Evolutionary conservation across 2,329 filamentous ascomycete species (phyloP).

Genomic region (Colletotrichum chlorophyti): DNA sequence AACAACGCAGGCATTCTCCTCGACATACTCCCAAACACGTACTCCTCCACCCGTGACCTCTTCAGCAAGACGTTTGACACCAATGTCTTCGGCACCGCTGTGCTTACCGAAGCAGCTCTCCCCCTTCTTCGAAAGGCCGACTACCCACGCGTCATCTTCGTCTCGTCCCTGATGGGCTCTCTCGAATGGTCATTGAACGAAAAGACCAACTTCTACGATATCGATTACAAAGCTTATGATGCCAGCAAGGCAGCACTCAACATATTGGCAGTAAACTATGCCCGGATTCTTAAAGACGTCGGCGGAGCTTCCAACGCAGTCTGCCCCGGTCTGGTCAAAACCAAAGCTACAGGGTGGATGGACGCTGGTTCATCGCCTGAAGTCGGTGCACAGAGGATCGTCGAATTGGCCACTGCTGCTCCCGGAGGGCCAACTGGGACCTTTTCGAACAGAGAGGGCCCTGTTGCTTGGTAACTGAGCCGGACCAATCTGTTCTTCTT

Average conservation of each 20-base stretch:
- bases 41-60: slow-evolving; percentile 38
- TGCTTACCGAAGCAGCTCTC: slow-evolving; percentile 35
- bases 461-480: slow-evolving; percentile 32
- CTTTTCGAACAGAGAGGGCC: slow-evolving; percentile 34
- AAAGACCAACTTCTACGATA: slow-evolving; percentile 33
- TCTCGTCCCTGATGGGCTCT: slow-evolving; percentile 44
- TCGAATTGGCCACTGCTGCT: slow-evolving; percentile 38
- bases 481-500: too few relatives aligned
- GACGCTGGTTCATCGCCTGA: slow-evolving; percentile 31
- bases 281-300: slow-evolving; percentile 35
- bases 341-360: slow-evolving; percentile 34
- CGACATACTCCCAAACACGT: slow-evolving; percentile 29
- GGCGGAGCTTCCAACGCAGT: slow-evolving; percentile 42
- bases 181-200: slow-evolving; percentile 37
- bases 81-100: slow-evolving; percentile 43
- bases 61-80: slow-evolving; percentile 44
- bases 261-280: slow-evolving; percentile 45
- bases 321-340: slow-evolving; percentile 45
- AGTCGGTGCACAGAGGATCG: slow-evolving; percentile 37
- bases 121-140: slow-evolving; percentile 38
- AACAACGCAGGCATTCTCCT: slow-evolving; percentile 43
- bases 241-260: slow-evolving; percentile 51
- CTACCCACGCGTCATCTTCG: slow-evolving; percentile 43
- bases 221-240: slow-evolving; percentile 43
- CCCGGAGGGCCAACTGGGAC: slow-evolving; percentile 39